Evolutionary conservation across 1,139 yeast species (phyloP), one percentile per base, ranked within the genome.

Genomic region (Candida anutae): DNA sequence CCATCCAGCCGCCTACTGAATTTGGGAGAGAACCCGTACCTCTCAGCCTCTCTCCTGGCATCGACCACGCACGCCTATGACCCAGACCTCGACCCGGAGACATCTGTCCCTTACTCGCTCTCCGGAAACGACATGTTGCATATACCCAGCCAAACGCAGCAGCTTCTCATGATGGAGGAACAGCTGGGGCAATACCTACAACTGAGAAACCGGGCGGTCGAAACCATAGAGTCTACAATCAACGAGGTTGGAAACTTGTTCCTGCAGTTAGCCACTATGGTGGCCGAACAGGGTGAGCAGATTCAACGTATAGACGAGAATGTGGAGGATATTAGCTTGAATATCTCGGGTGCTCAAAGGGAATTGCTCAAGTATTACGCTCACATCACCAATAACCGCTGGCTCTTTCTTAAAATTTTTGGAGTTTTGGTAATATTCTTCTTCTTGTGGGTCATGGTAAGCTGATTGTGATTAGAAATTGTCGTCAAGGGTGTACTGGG

Each of bases 191-290:
- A 67, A 39, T 90, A 90, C 50, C 58, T 88, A 35, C 90, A 79
- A 46, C 93, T 82, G 44, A 72, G 99, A 46, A 79, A 77, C 43
- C 58, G 78, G 24, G 98, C 98, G 0, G 96, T 90, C 27, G 97
- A 90, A 50, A 85, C 95, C 2, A 90, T 90, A 29, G 99, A 90
- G 50, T 73, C 88, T 15, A 90, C 98, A 1, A 90, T 90, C 36
- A 93, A 88, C 47, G 98, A 90, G 54, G 94, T 90, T 24, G 99
- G 99, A 17, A 83, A 84, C 32, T 69, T 90, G 39, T 90, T 93
- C 58, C 93, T 84, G 43, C 98, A 90, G 55, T 67, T 90, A 44
- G 95, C 97, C 3, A 82, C 94, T 2, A 88, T 90, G 97, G 96
- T 90, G 9, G 88, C 85, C 36, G 98, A 93, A 53, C 99, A 90